phyloP scores from a whole-genome alignment of 2,329 filamentous ascomycete species.

The Aspergillus vadensis region DNA sequence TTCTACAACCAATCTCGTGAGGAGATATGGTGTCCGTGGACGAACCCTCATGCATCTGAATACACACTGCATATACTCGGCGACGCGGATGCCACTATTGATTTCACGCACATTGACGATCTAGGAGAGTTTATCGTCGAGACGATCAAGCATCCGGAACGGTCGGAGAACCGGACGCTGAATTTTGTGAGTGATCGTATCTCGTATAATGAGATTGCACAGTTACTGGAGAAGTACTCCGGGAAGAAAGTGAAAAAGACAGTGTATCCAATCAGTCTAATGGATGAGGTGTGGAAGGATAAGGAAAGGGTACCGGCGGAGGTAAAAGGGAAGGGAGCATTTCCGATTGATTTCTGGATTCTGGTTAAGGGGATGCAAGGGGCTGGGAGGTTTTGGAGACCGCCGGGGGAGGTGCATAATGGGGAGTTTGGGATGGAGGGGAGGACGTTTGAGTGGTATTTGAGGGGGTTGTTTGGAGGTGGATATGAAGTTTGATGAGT shows the following conservation, averaged over 20 bases:
- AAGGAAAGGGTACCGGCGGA: conserved; percentile 18
- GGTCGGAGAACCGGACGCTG: conserved; percentile 25
- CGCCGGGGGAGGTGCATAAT: conserved; percentile 25
- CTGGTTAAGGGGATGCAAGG: conserved; percentile 28
- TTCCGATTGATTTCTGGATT: conserved; percentile 31
- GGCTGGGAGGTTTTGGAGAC: conserved; percentile 22
- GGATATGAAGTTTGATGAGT: background rate
- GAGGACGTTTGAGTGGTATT: background rate
- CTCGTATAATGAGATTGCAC: conserved; percentile 24
- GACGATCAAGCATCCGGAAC: conserved; percentile 24
- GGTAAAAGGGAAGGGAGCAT: conserved; percentile 16
- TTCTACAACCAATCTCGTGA: conserved; percentile 35
- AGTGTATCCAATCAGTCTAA: conserved; percentile 14
- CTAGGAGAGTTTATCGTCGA: conserved; percentile 30
- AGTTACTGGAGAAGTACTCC: conserved; percentile 23
- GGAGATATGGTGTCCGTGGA: conserved; percentile 31
- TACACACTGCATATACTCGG: conserved; percentile 30
- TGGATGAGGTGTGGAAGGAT: conserved; percentile 22
- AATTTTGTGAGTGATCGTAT: conserved; percentile 30
- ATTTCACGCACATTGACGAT: conserved; percentile 30
- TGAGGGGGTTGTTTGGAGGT: background rate
- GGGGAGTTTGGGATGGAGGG: background rate
- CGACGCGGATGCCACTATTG: conserved; percentile 23
- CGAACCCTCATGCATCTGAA: conserved; percentile 15
- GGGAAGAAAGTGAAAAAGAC: conserved; percentile 19